Percentiles rank a stretch among this genome's conserved stretches.
These are phyloP conservation scores for Chrysanthemum seticuspe DNA, from an alignment of 129 eudicot species.

Conservation along the genomic window DNA sequence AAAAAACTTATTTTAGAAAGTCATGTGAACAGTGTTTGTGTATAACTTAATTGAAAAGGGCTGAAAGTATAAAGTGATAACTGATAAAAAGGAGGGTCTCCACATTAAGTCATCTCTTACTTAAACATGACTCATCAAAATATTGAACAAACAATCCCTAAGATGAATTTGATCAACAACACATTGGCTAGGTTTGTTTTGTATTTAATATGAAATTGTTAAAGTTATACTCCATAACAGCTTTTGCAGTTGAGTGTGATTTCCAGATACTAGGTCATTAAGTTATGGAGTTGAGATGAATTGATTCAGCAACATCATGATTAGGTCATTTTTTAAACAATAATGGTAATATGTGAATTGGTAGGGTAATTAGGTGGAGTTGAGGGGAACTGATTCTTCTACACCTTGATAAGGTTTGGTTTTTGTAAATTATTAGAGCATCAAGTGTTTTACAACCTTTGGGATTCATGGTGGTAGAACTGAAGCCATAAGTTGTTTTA, in stretches of 20 bases:
- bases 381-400: too few relatives aligned
- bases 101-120: too few relatives aligned
- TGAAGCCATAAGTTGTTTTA: neutral
- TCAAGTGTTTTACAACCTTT: conserved; percentile 9
- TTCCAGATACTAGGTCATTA: too few relatives aligned
- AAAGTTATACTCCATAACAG: neutral
- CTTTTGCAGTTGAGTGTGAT: neutral
- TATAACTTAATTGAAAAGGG: too few relatives aligned
- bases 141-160: neutral
- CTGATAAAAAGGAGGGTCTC: too few relatives aligned
- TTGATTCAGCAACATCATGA: neutral
- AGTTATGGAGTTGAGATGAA: neutral
- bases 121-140: too few relatives aligned
- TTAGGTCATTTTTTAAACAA: neutral
- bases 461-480: neutral
- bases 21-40: too few relatives aligned
- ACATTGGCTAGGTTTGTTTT: neutral
- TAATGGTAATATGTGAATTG: too few relatives aligned
- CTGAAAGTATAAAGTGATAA: too few relatives aligned
- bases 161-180: neutral
- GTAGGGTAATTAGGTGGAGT: too few relatives aligned
- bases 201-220: neutral
- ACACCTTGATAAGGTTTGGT: too few relatives aligned
- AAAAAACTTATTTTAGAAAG: too few relatives aligned
- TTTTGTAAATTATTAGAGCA: neutral